phyloP scores from a whole-genome alignment of 306 rosid species.

The Malus asiatica region DNA sequence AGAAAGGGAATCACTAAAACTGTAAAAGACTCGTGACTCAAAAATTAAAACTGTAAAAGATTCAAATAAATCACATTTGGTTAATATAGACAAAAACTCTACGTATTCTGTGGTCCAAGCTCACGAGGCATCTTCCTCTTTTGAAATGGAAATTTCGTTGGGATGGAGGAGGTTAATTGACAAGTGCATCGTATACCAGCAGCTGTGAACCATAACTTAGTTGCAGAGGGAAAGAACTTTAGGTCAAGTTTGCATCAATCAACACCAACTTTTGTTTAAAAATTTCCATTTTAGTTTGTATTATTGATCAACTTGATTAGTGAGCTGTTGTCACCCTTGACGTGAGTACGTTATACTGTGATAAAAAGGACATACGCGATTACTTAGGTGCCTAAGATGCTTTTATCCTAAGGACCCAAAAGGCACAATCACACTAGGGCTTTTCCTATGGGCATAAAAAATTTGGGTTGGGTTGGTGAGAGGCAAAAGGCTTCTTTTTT shows the following conservation, averaged over 20 bases:
- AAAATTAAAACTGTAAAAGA: too few species aligned
- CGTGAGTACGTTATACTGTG: conserved; percentile 13
- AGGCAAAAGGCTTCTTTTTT: conserved; percentile 48
- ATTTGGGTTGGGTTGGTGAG: conserved; percentile 69
- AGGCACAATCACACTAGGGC: conserved; percentile 29
- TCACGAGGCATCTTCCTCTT: conserved; percentile 4
- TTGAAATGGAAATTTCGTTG: conserved; percentile 1
- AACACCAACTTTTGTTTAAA: conserved; percentile 16
- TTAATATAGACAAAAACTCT: not conserved
- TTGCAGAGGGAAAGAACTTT: not conserved
- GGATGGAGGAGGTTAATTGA: not conserved
- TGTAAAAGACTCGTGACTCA: too few species aligned
- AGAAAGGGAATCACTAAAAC: too few species aligned
- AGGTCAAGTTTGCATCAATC: conserved; percentile 22
- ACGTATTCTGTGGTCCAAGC: not conserved
- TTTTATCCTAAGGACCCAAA: conserved; percentile 34
- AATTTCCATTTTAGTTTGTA: conserved; percentile 17
- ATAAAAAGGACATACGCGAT: conserved; percentile 30
- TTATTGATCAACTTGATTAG: conserved; percentile 33
- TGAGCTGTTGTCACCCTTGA: conserved; percentile 4
- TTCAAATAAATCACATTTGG: not conserved
- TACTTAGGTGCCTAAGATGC: conserved; percentile 38
- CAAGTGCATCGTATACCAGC: not conserved
- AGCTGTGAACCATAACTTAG: conserved; percentile 3
- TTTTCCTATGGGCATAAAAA: conserved; percentile 41